Percentiles rank a stretch among this genome's conserved stretches.
Evolutionary conservation across 176 grass and related monocot species (phyloP).

Genomic region (Rhynchospora tenuis): DNA sequence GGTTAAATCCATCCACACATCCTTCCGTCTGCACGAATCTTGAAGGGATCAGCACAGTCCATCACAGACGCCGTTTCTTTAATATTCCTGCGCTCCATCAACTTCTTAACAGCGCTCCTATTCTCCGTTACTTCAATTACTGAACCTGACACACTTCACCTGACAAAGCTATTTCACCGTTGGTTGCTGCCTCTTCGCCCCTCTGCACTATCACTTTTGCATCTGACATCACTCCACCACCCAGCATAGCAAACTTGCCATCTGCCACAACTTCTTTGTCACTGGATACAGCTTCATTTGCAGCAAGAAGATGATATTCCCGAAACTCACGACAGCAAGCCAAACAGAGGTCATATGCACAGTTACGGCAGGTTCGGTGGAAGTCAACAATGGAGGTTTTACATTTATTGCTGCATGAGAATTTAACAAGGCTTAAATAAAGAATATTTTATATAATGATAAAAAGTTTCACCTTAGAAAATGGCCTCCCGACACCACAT

Average conservation of each 20-base stretch:
- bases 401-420: too few species aligned
- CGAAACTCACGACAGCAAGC: constrained; percentile 59
- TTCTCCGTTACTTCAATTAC: too few species aligned
- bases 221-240: neutral
- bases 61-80: too few species aligned
- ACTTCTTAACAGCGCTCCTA: too few species aligned
- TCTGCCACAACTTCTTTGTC: neutral
- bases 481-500: too few species aligned
- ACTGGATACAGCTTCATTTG: neutral
- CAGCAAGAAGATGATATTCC: neutral
- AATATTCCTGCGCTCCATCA: too few species aligned
- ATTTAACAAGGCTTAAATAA: neutral
- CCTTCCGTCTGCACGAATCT: too few species aligned
- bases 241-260: neutral
- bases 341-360: constrained; percentile 67
- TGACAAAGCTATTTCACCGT: neutral
- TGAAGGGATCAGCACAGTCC: too few species aligned
- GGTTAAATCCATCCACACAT: too few species aligned
- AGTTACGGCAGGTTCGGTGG: constrained; percentile 57
- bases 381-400: constrained; percentile 79
- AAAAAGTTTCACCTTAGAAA: neutral
- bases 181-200: neutral
- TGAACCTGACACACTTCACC: too few species aligned
- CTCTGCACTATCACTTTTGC: neutral
- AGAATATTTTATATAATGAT: neutral